A percentile compares a stretch with the other conserved stretches of the same genome.
Evolutionary conservation across 495 filamentous ascomycete genomes (phyloP).

Genomic region (Hyaloscypha bicolor): DNA sequence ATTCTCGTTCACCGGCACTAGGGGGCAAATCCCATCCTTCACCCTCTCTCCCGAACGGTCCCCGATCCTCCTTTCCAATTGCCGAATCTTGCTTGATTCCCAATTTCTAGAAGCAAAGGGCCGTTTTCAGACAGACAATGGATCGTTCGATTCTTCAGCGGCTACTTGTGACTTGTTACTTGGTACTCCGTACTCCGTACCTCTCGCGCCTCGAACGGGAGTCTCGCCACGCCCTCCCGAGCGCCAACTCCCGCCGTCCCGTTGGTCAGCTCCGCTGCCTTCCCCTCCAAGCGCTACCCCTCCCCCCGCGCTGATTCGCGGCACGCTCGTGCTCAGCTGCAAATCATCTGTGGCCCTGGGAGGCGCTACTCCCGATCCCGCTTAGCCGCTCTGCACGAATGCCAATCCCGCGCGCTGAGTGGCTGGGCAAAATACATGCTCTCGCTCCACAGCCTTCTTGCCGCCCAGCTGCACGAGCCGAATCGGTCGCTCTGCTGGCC

Average conservation of each 20-base stretch:
- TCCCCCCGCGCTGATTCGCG: background rate
- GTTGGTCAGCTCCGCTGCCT: background rate
- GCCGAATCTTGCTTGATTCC: too few relatives aligned
- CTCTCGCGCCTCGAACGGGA: too few relatives aligned
- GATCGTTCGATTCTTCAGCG: too few relatives aligned
- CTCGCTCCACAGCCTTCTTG: background rate
- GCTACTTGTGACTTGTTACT: too few relatives aligned
- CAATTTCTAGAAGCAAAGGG: too few relatives aligned
- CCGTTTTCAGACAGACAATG: too few relatives aligned
- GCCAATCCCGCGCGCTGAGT: background rate
- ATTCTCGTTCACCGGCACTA: too few relatives aligned
- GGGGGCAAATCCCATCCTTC: too few relatives aligned
- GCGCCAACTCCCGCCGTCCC: conserved; percentile 7
- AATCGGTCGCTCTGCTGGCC: background rate
- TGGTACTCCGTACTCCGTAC: too few relatives aligned
- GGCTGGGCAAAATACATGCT: background rate
- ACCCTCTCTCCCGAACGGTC: too few relatives aligned
- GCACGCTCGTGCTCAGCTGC: background rate
- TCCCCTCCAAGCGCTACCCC: conserved; percentile 1
- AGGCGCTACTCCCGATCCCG: background rate
- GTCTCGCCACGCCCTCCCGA: background rate
- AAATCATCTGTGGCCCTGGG: background rate
- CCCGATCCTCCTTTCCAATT: too few relatives aligned
- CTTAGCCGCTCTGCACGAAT: background rate
- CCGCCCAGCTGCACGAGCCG: background rate